Base-by-base conservation (phyloP, 2,329 filamentous ascomycete species). In the Paracorniculantispora psalliotae region DNA sequence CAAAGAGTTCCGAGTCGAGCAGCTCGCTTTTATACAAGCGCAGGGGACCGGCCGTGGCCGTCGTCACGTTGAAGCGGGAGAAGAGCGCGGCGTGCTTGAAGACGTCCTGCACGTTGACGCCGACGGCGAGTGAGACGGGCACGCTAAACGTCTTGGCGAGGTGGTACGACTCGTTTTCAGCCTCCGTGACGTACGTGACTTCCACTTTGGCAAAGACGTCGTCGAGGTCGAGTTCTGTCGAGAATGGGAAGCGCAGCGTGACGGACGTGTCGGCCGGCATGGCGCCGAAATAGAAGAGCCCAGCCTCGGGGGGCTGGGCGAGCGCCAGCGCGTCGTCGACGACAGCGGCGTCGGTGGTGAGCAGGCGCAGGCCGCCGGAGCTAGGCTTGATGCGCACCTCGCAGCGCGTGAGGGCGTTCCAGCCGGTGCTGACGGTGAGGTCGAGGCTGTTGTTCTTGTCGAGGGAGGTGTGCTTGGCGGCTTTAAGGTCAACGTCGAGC, bases 21-120 rank as follows among this genome's bases (percentile, higher is more conserved):
- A 99, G 81, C 55, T 85, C 80, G 63, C 90, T 90, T 57, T 82
- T 82, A 48, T 89, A 79, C 7, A 99, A 76, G 4, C 89, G 83
- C 10, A 97, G 72, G 0, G 94, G 94, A 30, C 88, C 86, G 25
- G 83, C 72, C 59, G 81, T 90, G 1, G 91, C 88, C 0, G 92
- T 92, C 13, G 91, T 92, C 55, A 99, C 88, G 15, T 90, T 96
- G 71, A 99, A 99, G 10, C 88, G 88, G 0, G 92, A 97, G 68
- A 94, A 94, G 0, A 97, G 79, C 0, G 85, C 81, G 8, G 86
- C 77, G 63, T 91, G 85, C 69, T 96, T 96, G 78, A 97, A 97
- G 28, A 96, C 85, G 66, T 99, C 94, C 67, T 97, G 92, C 6
- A 99, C 94, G 64, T 97, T 97, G 62, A 99, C 94, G 3, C 93